Evolutionary conservation across 2,329 filamentous ascomycete genomes (phyloP), one percentile per base, ranked within the genome.

Genomic region (Blumeria hordei): DNA sequence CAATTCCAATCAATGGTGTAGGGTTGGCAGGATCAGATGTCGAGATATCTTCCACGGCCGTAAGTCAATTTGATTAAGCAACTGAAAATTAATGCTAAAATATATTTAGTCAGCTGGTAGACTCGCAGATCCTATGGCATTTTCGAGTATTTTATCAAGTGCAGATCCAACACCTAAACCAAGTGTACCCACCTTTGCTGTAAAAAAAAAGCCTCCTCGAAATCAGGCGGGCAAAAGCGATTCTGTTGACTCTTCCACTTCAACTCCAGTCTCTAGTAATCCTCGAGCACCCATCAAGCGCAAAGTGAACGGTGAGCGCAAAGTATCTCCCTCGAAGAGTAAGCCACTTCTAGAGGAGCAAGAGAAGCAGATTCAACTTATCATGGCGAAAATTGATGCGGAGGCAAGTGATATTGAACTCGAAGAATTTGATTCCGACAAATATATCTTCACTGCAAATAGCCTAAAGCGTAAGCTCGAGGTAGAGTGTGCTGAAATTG

Each of bases 111-210:
- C 83, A 53, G 77, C 83, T 1, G 80, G 78, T 61, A 80, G 88
- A 66, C 74, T 81, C 43, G 81, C 83, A 57, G 85, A 94, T 66
- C 84, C 88, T 54, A 95, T 95, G 88, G 92, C 88, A 5, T 92
- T 96, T 64, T 92, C 87, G 60, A 95, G 88, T 66, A 93, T 96
- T 57, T 80, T 96, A 45, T 90, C 87, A 3, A 88, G 78, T 60
- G 75, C 84, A 55, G 74, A 70, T 60, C 65, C 70, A 45, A 71
- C 73, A 35, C 70, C 70, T 2, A 63, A 69, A 18, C 63, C 62
- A 18, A 54, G 57, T 16, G 50, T 59, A 8, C 45, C 57, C 11
- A 64, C 59, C 9, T 28, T 28, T 28, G 21, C 21, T 28, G 53
- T 58, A 11, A 65, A 65, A 44, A 57, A 60, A 21, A 59, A 62